phyloP scores from a whole-genome alignment of 805 yeast genomes.

The Scheffersomyces ergatensis region DNA sequence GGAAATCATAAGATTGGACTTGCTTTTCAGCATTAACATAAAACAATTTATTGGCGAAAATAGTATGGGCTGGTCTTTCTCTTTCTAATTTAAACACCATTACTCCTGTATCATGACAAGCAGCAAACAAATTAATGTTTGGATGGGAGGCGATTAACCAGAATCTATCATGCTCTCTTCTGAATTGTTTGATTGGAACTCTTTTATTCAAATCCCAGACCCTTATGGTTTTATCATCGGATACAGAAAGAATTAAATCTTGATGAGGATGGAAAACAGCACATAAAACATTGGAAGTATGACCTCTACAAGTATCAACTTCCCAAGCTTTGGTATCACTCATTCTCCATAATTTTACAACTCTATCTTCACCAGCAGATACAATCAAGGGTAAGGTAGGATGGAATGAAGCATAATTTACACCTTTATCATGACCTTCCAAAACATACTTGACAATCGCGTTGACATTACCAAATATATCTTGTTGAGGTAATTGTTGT shows the following conservation, averaged over 20 bases:
- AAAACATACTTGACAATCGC: conserved; percentile 93
- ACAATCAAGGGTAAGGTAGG: conserved; percentile 94
- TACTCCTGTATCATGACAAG: conserved; percentile 96
- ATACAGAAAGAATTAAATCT: conserved; percentile 87
- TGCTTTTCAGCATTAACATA: conserved; percentile 84
- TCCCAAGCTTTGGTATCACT: conserved; percentile 98
- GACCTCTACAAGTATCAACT: conserved; percentile 97
- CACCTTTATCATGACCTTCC: conserved; percentile 98
- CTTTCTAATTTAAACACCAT: conserved; percentile 97
- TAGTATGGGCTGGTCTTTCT: conserved; percentile 89
- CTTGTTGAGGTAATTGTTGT: conserved; percentile 79
- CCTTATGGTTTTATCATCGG: conserved; percentile 94
- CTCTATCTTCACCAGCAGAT: conserved; percentile 94
- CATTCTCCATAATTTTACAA: conserved; percentile 96
- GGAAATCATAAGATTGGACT: conserved; percentile 75
- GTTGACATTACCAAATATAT: conserved; percentile 90
- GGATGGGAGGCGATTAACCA: conserved; percentile 94
- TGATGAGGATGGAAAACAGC: conserved; percentile 91
- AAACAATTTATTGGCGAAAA: conserved; percentile 69
- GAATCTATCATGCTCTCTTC: conserved; percentile 90
- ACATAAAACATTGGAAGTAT: conserved; percentile 87
- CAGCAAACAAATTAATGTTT: conserved; percentile 85
- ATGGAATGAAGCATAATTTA: conserved; percentile 97
- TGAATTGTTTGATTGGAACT: conserved; percentile 89
- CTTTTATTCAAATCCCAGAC: conserved; percentile 96